Evolutionary conservation across 139 green algal species (phyloP), one percentile per base, ranked within the genome.

Genomic region (Mesotaenium endlicherianum): DNA sequence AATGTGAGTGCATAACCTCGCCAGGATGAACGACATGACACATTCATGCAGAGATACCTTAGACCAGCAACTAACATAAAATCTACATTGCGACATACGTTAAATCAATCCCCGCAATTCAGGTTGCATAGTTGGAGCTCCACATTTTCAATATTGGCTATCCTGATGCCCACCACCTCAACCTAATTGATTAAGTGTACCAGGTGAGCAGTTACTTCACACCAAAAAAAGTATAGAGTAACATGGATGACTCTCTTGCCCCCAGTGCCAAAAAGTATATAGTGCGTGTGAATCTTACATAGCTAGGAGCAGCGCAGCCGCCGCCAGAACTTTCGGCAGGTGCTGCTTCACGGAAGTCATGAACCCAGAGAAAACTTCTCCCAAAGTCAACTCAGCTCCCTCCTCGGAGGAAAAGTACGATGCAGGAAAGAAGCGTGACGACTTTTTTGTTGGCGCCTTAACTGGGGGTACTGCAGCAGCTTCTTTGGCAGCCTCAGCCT

Each of bases 331-430:
- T 34, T 86, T 86, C 34, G 42, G 42, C 41, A 64, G 43, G 2
- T 85, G 36, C 5, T 67, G 30, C 31, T 41, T 85, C 11, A 82
- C 14, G 30, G 41, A 38, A 20, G 70, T 20, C 38, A 84, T 8
- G 0, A 57, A 31, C 0, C n/a, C 30, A 30, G 41, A 53, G 30
- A 76, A 11, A n/a, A 34, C 36, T 34, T 47, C 31, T 16, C 36
- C 31, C 1, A 53, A 26, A 31, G 47, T 42, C 31, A 78, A 11
- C 47, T 78, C 77, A 17, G n/a, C 57, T 1, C 45, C 30, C 1
- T 53, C 77, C 31, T 72, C 77, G 17, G 58, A 31, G 3, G 77
- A 84, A 30, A 84, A 84, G 57, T 70, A 84, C 14, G 77, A 84
- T 17, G 77, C 55, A 8, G 77, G 31, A 20, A 77, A 77, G 44